Percentiles rank a stretch among this genome's conserved stretches.
Conservation (phyloP, 192 early-diverging fungal genomes). For the Backusella mclennaniae region DNA sequence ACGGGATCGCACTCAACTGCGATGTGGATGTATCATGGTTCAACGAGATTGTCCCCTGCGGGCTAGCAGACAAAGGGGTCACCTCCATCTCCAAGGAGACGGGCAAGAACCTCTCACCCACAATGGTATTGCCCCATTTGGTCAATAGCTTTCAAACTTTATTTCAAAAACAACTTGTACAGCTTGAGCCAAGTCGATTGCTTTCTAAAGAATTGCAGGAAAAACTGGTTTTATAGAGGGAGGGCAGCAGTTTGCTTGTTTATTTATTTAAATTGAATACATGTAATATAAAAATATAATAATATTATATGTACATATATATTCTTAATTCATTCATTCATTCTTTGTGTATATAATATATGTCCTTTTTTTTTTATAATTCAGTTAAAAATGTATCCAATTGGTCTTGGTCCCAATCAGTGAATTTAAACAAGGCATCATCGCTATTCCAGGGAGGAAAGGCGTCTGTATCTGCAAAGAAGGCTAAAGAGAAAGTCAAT, state of each 20-base stretch:
- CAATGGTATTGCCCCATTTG: constrained; percentile 55
- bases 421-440: neutral
- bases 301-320: neutral
- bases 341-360: neutral
- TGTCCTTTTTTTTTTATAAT: neutral
- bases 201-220: neutral
- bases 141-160: constrained; percentile 23
- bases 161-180: constrained; percentile 9
- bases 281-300: neutral
- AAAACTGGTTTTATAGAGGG: neutral
- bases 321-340: neutral
- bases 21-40: constrained; percentile 88
- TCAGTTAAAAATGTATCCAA: constrained; percentile 1
- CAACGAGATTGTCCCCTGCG: constrained; percentile 88
- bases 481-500: neutral
- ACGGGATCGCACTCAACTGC: constrained; percentile 96
- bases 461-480: neutral
- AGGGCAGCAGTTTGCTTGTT: neutral
- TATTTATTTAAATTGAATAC: neutral
- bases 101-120: constrained; percentile 20
- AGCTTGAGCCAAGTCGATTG: neutral
- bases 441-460: constrained; percentile 14
- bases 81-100: constrained; percentile 69
- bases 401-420: constrained; percentile 12
- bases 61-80: constrained; percentile 72